Evolutionary conservation across 2,329 filamentous ascomycete genomes (phyloP), one percentile per base, ranked within the genome.

Genomic region (Cercospora nicotianae): DNA sequence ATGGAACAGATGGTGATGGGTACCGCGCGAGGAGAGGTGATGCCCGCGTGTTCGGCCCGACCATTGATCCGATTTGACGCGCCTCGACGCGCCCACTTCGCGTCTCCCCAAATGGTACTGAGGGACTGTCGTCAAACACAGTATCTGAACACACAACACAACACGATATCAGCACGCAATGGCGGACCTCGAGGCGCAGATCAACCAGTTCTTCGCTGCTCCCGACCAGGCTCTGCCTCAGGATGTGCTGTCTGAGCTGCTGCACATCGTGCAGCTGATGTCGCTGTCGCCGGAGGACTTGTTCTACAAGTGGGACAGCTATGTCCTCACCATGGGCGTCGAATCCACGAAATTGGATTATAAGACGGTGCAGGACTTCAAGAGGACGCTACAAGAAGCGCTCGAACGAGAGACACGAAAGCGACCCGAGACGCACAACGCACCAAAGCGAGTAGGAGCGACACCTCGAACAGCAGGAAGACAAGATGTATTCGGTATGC

Each of bases 241-340:
- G 71, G 94, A 98, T 79, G 87, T 98, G 66, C 83, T 93, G 71
- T 83, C 86, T 63, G 94, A 97, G 81, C 84, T 99, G 72, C 87
- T 91, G 77, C 96, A 93, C 67, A 96, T 97, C 78, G 87, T 95
- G 82, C 89, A 90, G 64, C 85, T 98, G 68, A 92, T 97, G 81
- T 89, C 88, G 59, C 86, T 98, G 69, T 87, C 89, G 16, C 85
- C 89, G 36, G 90, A 98, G 79, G 95, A 98, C 78, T 85, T 98
- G 28, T 97, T 93, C 80, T 97, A 93, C 87, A 98, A 98, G 85
- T 99, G 95, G 95, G 95, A 99, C 80, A 94, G 93, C 0, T 98
- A 97, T 84, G 94, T 91, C 80, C 90, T 99, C 78, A 96, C 94
- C 80, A 93, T 98, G 89, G 92, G 94, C 26, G 83, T 88, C 59